Evolutionary conservation across 768 basidiomycete species (phyloP), one percentile per base, ranked within the genome.

Genomic region (Suillus occidentalis): DNA sequence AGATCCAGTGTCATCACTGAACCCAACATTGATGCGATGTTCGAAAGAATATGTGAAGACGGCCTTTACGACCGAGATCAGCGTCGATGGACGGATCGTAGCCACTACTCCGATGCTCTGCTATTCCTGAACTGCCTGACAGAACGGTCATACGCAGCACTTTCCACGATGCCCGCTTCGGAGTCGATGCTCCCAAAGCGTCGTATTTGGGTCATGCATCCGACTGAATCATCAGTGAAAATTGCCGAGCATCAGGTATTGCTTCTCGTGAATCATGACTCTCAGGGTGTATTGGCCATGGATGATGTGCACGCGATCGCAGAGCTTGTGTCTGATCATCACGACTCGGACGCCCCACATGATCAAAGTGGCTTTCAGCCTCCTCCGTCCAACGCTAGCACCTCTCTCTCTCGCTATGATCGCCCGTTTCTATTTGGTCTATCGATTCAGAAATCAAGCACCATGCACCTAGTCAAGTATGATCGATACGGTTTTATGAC

Each of bases 31-130:
- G 55, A 37, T 37, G 20, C 14, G 36, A 57, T 57, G 7, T 57
- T 57, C 34, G n/a, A 57, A 57, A 16, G 14, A 7, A 37, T 57
- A 22, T 57, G 55, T 37, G 55, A 37, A 57, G 55, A 57, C 20
- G 55, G 55, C 13, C 55, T 57, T 14, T 57, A 37, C 36, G 55
- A 57, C 36, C n/a, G 36, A 57, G 55, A 57, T 57, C 55, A 57
- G 20, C 14, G 7, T 22, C 55, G 14, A 36, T 57, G 55, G 55
- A 57, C 55, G 34, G 55, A 56, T 36, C 31, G 34, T 20, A 56
- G 31, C 34, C 31, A 56, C 34, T 22, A 56, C 4, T 56, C 55
- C 4, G 55, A 56, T 56, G n/a, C 34, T n/a, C 34, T 56, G 6
- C 34, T 36, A n/a, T 36, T 31, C 28, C 53, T 55, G 31, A 55